Base-by-base conservation (phyloP, 768 basidiomycete genomes). In the Psilocybe sp. region DNA sequence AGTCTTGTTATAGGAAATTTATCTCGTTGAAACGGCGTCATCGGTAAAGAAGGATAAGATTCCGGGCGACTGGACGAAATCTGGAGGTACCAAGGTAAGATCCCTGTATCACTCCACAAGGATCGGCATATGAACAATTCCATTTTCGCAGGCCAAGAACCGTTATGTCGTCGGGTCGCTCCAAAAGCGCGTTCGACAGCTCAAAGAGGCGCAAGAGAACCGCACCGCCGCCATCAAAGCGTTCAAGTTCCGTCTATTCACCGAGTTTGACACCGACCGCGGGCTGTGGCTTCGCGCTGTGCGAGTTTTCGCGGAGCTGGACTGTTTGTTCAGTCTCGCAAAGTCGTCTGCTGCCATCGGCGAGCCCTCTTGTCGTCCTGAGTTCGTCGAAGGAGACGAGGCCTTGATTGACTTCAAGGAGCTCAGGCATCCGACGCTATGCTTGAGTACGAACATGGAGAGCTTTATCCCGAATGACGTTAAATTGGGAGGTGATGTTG, bases 401-500 rank as follows among this genome's bases (percentile, higher is more conserved):
- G 92, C 94, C 1, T 85, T 85, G 56, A 61, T 98, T 35, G 88
- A 98, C 53, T 99, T 99, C 65, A 76, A 89, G 61, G 84, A 91
- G 55, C 73, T 99, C 49, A 79, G 95, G 57, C 97, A 98, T 67
- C 94, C 96, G 1, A 89, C 89, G 9, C 69, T 95, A 56, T 84
- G 82, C 65, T 62, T 90, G 52, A 82, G 82, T 58, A 73, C 76
- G 33, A 75, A 67, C 32, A 60, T 81, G 54, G 75, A 81, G 55
- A 82, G 80, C 53, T 99, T 99, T 63, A 98, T 99, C 58, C 89
- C 96, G 2, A 99, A 99, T 61, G 78, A 96, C 64, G 81, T 99
- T 32, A 85, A 83, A 60, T 73, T 99, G 40, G 97, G 97, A 13
- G 84, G 82, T 1, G 78, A 80, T 42, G 76, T 77, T 4, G 81